Conservation (phyloP, 2,329 filamentous ascomycete species). For the Boeremia exigua region DNA sequence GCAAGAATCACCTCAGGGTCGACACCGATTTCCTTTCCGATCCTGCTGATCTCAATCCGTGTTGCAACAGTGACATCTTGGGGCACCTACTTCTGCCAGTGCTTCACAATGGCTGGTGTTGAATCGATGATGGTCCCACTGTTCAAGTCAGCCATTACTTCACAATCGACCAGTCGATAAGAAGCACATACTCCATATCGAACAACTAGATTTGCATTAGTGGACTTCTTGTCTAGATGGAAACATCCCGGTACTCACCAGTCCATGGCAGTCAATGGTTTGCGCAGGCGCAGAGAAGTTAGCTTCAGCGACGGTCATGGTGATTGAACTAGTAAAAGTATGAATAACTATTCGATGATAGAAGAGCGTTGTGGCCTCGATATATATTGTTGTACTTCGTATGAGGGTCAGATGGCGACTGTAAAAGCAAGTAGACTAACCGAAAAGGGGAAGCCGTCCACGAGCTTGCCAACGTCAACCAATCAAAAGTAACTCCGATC, state of each 20-base stretch:
- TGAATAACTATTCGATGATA: neutral
- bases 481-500: slow-evolving; percentile 9
- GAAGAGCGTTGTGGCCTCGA: neutral
- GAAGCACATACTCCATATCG: slow-evolving; percentile 41
- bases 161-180: neutral
- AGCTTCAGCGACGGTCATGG: slow-evolving; percentile 41
- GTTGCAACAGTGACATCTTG: neutral
- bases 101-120: slow-evolving; percentile 76
- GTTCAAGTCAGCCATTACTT: slow-evolving; percentile 10
- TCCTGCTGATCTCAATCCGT: slow-evolving; percentile 53
- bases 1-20: slow-evolving; percentile 83
- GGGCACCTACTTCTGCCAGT: slow-evolving; percentile 70
- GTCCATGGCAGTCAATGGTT: slow-evolving; percentile 50
- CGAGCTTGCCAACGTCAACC: neutral
- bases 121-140: slow-evolving; percentile 84
- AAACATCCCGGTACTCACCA: slow-evolving; percentile 41
- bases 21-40: slow-evolving; percentile 82
- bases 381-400: neutral
- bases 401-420: slow-evolving; percentile 5
- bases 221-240: neutral
- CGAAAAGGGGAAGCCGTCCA: slow-evolving; percentile 7
- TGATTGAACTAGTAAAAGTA: neutral
- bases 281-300: slow-evolving; percentile 52
- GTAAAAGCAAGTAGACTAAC: slow-evolving; percentile 5
- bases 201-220: slow-evolving; percentile 33